These are phyloP conservation scores for Leishmania tropica DNA, from an alignment of 208 protist genomes.

Conservation along the genomic window DNA sequence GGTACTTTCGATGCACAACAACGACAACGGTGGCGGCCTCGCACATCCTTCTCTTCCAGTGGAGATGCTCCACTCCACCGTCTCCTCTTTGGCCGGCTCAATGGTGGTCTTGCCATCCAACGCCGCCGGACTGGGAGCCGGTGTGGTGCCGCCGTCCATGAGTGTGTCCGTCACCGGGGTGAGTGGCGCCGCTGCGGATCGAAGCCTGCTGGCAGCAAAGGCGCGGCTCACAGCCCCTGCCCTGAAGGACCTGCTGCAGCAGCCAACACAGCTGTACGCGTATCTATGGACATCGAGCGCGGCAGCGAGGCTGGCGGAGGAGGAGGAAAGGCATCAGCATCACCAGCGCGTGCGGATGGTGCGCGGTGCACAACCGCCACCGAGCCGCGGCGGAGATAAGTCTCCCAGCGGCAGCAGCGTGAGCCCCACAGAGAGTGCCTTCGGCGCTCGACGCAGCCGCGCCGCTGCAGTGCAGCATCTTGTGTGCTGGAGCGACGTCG, in stretches of 20 bases:
- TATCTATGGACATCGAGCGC: slow-evolving; percentile 21
- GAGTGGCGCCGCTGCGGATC: neutral
- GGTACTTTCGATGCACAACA: neutral
- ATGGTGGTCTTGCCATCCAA: neutral
- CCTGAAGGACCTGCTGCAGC: slow-evolving; percentile 18
- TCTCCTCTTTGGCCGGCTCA: slow-evolving; percentile 6
- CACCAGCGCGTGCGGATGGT: neutral
- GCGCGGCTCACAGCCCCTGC: slow-evolving; percentile 6
- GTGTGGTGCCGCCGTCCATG: neutral
- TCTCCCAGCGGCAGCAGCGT: neutral
- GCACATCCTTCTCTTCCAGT: neutral
- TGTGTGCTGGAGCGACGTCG: slow-evolving; percentile 83
- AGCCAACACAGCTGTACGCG: slow-evolving; percentile 17
- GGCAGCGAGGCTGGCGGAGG: slow-evolving; percentile 1
- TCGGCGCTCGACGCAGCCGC: slow-evolving; percentile 13
- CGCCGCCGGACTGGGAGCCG: neutral
- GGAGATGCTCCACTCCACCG: neutral
- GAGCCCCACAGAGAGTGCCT: neutral
- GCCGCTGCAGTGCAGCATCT: slow-evolving; percentile 25
- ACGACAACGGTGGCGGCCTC: neutral
- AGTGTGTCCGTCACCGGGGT: neutral
- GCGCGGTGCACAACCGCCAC: neutral
- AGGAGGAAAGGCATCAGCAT: slow-evolving; percentile 4
- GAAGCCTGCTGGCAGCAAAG: slow-evolving; percentile 12
- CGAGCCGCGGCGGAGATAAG: neutral